Percentiles rank a stretch among this genome's conserved stretches.
These are phyloP conservation scores for Coemansia sp. DNA, from an alignment of 192 early-diverging fungal species.

Conservation along the genomic window DNA sequence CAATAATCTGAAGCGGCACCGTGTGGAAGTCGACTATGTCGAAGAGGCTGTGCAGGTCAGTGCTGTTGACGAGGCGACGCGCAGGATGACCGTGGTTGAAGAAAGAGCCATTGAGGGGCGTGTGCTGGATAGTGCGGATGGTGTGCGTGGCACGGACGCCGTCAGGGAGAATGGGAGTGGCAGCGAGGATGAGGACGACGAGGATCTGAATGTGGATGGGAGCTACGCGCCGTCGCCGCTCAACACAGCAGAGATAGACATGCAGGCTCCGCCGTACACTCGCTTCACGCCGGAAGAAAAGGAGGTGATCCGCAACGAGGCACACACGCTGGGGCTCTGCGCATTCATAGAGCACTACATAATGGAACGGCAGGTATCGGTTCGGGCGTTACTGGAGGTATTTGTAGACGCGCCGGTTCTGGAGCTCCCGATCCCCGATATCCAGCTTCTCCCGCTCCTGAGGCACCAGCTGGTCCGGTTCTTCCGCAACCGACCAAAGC, in stretches of 20 bases:
- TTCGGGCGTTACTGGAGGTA: conserved; percentile 64
- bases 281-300: conserved; percentile 35
- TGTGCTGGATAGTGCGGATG: background rate
- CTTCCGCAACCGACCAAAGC: conserved; percentile 57
- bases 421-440: conserved; percentile 48
- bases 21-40: conserved; percentile 3
- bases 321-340: conserved; percentile 28
- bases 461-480: conserved; percentile 58
- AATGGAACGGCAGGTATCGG: conserved; percentile 47
- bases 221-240: conserved; percentile 49
- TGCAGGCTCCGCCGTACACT: conserved; percentile 4
- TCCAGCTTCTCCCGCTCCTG: conserved; percentile 63
- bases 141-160: background rate
- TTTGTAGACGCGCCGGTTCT: conserved; percentile 57
- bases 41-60: background rate
- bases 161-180: conserved; percentile 4
- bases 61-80: background rate
- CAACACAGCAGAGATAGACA: background rate
- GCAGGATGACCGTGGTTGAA: background rate
- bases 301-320: conserved; percentile 39
- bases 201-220: conserved; percentile 42
- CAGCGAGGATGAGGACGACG: conserved; percentile 15
- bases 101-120: background rate
- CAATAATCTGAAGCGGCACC: conserved; percentile 25
- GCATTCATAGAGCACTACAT: conserved; percentile 68